phyloP scores from a whole-genome alignment of 1,139 yeast species.

The Hansenula lynferdii region DNA sequence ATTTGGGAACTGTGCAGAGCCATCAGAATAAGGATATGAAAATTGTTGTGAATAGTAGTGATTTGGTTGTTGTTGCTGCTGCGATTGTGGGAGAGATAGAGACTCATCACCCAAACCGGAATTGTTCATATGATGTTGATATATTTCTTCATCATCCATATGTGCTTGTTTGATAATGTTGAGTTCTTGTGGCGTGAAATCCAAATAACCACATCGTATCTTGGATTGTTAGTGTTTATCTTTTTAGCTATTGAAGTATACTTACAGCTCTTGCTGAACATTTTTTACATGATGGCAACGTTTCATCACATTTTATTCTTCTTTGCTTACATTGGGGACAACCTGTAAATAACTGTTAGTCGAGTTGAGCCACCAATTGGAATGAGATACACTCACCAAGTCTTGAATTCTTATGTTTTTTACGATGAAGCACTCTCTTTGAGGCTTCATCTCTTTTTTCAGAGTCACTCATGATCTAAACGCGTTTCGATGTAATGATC shows the following conservation, averaged over 20 bases:
- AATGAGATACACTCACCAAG: slow-evolving; percentile 12
- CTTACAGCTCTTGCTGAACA: slow-evolving; percentile 12
- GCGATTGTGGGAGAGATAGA: no score
- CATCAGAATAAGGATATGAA: no score
- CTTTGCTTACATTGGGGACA: slow-evolving; percentile 21
- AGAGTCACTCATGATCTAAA: neutral
- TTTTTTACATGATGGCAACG: slow-evolving; percentile 14
- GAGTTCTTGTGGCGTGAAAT: slow-evolving; percentile 9
- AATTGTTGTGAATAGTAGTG: no score
- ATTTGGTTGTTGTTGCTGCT: neutral
- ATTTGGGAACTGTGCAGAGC: no score
- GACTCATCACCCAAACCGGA: no score
- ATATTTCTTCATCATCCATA: slow-evolving; percentile 6
- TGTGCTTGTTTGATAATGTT: slow-evolving; percentile 10
- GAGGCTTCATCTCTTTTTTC: neutral
- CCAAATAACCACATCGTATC: slow-evolving; percentile 17
- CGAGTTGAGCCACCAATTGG: neutral
- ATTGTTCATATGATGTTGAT: slow-evolving; percentile 2
- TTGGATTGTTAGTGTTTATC: neutral
- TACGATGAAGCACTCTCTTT: slow-evolving; percentile 12
- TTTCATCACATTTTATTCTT: slow-evolving; percentile 20
- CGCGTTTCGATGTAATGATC: no score
- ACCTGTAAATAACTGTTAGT: slow-evolving; percentile 5
- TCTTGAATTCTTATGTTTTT: slow-evolving; percentile 23
- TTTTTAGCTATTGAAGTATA: neutral